These are phyloP conservation scores for Gossypium thurberi DNA, from an alignment of 345 rosid species.

Conservation along the genomic window DNA sequence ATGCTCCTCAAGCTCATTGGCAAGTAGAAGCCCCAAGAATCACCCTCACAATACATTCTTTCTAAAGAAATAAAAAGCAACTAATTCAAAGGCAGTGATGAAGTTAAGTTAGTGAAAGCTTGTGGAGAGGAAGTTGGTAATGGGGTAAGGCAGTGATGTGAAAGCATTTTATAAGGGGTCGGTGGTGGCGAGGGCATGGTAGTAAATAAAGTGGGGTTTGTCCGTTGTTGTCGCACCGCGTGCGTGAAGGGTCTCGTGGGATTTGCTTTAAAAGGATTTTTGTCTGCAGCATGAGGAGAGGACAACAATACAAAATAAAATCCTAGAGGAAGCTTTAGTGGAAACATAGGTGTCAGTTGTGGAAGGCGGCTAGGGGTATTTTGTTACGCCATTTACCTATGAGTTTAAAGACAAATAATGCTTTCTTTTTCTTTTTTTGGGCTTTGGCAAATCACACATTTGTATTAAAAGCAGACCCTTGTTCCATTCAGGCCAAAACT, in stretches of 20 bases:
- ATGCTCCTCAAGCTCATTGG: constrained; percentile 12
- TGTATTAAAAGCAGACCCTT: not conserved
- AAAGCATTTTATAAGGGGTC: not conserved
- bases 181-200: not conserved
- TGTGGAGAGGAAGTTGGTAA: constrained; percentile 8
- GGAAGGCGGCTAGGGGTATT: not conserved
- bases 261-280: not conserved
- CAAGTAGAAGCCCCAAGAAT: constrained; percentile 19
- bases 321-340: not conserved
- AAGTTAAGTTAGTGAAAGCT: constrained; percentile 8
- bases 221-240: constrained; percentile 12
- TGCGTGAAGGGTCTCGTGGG: not conserved
- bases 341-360: constrained; percentile 3
- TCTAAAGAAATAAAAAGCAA: not conserved
- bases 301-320: not conserved
- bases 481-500: constrained; percentile 16
- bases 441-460: not conserved
- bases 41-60: constrained; percentile 21
- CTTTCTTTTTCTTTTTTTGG: not conserved
- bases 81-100: too few relatives aligned
- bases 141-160: not conserved
- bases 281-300: not conserved
- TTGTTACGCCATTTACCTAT: constrained; percentile 9
- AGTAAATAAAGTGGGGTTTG: constrained; percentile 2
- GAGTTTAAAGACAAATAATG: not conserved